Evolutionary conservation across 1,139 yeast species (phyloP).

Genomic region (Hanseniaspora uvarum): DNA sequence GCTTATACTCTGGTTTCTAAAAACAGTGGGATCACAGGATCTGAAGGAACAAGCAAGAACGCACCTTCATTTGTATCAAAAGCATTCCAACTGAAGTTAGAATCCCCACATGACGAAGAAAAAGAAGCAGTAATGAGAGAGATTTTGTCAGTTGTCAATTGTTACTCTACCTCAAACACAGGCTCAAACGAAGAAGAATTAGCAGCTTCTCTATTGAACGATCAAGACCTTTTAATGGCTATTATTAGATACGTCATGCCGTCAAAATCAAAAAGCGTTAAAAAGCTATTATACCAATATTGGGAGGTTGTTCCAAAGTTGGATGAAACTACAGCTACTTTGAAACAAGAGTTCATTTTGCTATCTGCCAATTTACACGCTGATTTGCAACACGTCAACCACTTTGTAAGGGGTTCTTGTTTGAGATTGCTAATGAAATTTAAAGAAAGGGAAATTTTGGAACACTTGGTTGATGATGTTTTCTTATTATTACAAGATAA

Average conservation of each 20-base stretch:
- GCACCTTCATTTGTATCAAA: conserved; percentile 16
- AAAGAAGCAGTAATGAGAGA: conserved; percentile 17
- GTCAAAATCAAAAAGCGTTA: conserved; percentile 77
- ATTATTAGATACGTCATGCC: conserved; percentile 97
- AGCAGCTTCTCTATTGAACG: conserved; percentile 13
- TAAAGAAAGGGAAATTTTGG: conserved; percentile 86
- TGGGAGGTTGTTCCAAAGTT: conserved; percentile 97
- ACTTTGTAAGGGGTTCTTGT: conserved; percentile 90
- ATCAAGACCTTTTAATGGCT: conserved; percentile 67
- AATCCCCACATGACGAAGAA: conserved; percentile 8
- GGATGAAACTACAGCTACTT: conserved; percentile 66
- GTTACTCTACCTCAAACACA: conserved; percentile 5
- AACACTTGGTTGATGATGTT: conserved; percentile 89
- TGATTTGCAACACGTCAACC: conserved; percentile 96
- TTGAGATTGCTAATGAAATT: conserved; percentile 82
- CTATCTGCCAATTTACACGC: conserved; percentile 97
- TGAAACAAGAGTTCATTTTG: conserved; percentile 96
- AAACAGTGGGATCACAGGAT: conserved; percentile 12
- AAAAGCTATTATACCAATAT: conserved; percentile 84
- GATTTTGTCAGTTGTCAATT: conserved; percentile 14
- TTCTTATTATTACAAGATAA: conserved; percentile 88
- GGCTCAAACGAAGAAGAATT: conserved; percentile 16
- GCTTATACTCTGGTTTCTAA: conserved; percentile 16
- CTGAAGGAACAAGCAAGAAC: conserved; percentile 7
- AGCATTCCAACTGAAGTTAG: conserved; percentile 12